These are phyloP conservation scores for Trypanosoma boissoni DNA, from an alignment of 208 protist species.

Conservation along the genomic window DNA sequence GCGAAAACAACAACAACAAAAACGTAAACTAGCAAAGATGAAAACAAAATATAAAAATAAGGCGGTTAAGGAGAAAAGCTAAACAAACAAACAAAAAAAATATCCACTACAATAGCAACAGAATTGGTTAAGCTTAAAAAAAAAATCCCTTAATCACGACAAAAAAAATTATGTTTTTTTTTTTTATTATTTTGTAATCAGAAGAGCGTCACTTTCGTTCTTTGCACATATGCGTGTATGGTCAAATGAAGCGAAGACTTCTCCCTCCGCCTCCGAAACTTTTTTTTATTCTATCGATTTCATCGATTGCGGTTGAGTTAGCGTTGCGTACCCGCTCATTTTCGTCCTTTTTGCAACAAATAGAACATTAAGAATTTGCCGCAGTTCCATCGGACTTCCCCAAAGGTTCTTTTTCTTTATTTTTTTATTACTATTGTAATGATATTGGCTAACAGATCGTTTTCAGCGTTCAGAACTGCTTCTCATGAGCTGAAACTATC, in stretches of 20 bases:
- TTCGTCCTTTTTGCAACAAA: slow-evolving; percentile 29
- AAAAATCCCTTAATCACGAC: too few species aligned
- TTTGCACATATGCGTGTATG: background rate
- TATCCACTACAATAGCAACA: too few species aligned
- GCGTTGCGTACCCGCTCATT: slow-evolving; percentile 37
- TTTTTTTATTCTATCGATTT: slow-evolving; percentile 24
- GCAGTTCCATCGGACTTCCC: slow-evolving; percentile 4
- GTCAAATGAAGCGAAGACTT: background rate
- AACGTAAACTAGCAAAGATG: too few species aligned
- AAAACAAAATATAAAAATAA: too few species aligned
- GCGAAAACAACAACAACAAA: too few species aligned
- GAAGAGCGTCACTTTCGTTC: background rate
- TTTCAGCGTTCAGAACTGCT: background rate
- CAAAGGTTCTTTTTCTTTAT: slow-evolving; percentile 12
- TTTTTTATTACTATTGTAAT: background rate
- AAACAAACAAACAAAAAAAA: too few species aligned
- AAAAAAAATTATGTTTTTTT: too few species aligned
- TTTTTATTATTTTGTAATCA: too few species aligned
- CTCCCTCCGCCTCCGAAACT: slow-evolving; percentile 11
- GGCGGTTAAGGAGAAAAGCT: too few species aligned
- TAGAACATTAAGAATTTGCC: background rate
- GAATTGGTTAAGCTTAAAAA: too few species aligned
- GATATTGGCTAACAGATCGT: too few species aligned
- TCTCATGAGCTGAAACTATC: background rate
- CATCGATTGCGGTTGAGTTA: slow-evolving; percentile 28